phyloP scores from a whole-genome alignment of 305 asterid species.

The Fraxinus sp. region DNA sequence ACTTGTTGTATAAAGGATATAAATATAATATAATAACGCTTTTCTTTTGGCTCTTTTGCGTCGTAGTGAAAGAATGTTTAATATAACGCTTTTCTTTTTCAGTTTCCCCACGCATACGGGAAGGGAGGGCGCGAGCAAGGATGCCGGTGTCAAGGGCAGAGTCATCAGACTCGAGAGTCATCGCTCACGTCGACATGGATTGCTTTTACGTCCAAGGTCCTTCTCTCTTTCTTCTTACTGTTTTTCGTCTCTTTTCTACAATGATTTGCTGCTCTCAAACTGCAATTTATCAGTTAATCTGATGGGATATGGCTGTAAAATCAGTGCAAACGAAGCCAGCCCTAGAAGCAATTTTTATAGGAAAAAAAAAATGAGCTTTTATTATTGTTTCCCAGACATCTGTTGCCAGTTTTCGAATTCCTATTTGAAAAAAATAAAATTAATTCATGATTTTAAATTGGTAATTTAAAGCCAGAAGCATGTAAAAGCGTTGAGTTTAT shows the following conservation, averaged over 20 bases:
- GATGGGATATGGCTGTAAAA: not conserved
- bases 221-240: not conserved
- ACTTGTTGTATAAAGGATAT: too few relatives aligned
- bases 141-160: conserved; percentile 85
- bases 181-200: conserved; percentile 92
- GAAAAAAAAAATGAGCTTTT: not conserved
- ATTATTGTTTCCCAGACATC: not conserved
- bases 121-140: conserved; percentile 1
- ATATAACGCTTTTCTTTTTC: not conserved
- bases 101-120: too few relatives aligned
- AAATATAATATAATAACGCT: too few relatives aligned
- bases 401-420: not conserved
- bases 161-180: conserved; percentile 71
- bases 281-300: not conserved
- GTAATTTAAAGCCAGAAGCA: not conserved
- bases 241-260: not conserved
- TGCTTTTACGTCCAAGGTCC: conserved; percentile 96
- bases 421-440: not conserved
- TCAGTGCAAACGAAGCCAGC: not conserved
- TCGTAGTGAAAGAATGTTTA: too few relatives aligned
- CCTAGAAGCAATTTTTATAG: not conserved
- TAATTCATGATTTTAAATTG: not conserved
- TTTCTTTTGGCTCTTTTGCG: too few relatives aligned
- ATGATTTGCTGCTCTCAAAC: not conserved
- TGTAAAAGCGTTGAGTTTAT: not conserved